These are phyloP conservation scores for Discostella pseudostelligera DNA, from an alignment of 108 stramenopile species.

Conservation along the genomic window DNA sequence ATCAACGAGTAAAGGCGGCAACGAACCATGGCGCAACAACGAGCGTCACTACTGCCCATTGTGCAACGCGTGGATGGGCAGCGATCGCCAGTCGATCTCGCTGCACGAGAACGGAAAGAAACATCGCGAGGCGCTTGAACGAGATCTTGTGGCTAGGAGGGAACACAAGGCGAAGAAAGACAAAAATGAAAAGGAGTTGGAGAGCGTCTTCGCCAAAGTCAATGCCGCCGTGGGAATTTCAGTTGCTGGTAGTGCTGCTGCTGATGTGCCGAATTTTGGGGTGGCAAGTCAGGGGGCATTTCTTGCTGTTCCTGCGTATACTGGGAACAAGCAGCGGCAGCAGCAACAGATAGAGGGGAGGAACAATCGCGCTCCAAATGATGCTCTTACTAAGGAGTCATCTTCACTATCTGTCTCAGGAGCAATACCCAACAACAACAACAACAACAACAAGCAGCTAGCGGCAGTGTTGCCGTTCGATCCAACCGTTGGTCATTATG, in stretches of 20 bases:
- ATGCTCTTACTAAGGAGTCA: not conserved
- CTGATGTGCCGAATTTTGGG: constrained; percentile 1
- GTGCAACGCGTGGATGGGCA: constrained; percentile 87
- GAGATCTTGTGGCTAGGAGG: constrained; percentile 51
- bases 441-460: constrained; percentile 1
- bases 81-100: constrained; percentile 75
- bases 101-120: constrained; percentile 88
- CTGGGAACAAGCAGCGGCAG: not conserved
- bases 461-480: constrained; percentile 8
- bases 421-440: not conserved
- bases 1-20: constrained; percentile 26
- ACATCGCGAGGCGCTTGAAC: constrained; percentile 71
- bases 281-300: constrained; percentile 3
- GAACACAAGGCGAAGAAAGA: constrained; percentile 59
- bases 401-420: not conserved
- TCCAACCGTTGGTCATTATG: constrained; percentile 49
- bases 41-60: constrained; percentile 82
- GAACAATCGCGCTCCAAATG: not conserved
- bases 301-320: too few relatives aligned
- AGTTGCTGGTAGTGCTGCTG: constrained; percentile 16
- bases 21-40: constrained; percentile 62
- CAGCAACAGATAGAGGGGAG: constrained; percentile 5
- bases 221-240: constrained; percentile 53
- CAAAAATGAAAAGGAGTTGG: constrained; percentile 50
- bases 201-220: constrained; percentile 52